Percentiles rank a stretch among this genome's conserved stretches.
Evolutionary conservation across 805 yeast genomes (phyloP).

Genomic region (Lipomyces starkeyi): DNA sequence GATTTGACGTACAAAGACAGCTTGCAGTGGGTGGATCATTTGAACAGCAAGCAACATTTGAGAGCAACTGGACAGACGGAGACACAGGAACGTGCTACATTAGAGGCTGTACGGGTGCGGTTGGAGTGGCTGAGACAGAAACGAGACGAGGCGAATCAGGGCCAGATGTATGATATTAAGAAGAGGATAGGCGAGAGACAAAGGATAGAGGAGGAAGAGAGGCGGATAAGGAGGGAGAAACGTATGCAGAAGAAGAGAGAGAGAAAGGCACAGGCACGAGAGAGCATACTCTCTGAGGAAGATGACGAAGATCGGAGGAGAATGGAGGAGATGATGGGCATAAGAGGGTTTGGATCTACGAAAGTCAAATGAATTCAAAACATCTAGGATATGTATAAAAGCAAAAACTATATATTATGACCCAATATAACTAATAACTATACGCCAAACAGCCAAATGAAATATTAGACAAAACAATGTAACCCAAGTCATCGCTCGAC

Average conservation of each 20-base stretch:
- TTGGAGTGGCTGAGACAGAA: slow-evolving; percentile 49
- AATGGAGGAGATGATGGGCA: slow-evolving; percentile 60
- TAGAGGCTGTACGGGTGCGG: slow-evolving; percentile 55
- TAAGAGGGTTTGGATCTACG: slow-evolving; percentile 59
- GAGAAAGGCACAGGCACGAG: slow-evolving; percentile 19
- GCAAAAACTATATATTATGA: not conserved
- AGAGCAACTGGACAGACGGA: slow-evolving; percentile 48
- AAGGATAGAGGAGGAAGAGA: slow-evolving; percentile 49
- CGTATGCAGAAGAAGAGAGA: slow-evolving; percentile 37
- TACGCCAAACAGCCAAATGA: slow-evolving; percentile 12
- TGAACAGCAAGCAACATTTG: slow-evolving; percentile 71
- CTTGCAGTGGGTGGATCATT: slow-evolving; percentile 79
- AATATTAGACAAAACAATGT: not conserved
- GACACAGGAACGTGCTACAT: slow-evolving; percentile 51
- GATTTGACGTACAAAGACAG: slow-evolving; percentile 82
- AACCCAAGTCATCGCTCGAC: not conserved
- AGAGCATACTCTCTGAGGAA: slow-evolving; percentile 15
- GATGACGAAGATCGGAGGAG: slow-evolving; percentile 40
- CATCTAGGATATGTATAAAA: not conserved
- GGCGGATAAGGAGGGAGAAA: slow-evolving; percentile 41
- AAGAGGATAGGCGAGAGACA: slow-evolving; percentile 52
- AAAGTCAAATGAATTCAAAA: slow-evolving; percentile 43
- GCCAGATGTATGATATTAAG: slow-evolving; percentile 46
- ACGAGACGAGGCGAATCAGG: slow-evolving; percentile 39
- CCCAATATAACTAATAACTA: not conserved